Percentiles rank a stretch among this genome's conserved stretches.
Conservation (phyloP, 352 stramenopile species). For the Globisporangium orthogonon region DNA sequence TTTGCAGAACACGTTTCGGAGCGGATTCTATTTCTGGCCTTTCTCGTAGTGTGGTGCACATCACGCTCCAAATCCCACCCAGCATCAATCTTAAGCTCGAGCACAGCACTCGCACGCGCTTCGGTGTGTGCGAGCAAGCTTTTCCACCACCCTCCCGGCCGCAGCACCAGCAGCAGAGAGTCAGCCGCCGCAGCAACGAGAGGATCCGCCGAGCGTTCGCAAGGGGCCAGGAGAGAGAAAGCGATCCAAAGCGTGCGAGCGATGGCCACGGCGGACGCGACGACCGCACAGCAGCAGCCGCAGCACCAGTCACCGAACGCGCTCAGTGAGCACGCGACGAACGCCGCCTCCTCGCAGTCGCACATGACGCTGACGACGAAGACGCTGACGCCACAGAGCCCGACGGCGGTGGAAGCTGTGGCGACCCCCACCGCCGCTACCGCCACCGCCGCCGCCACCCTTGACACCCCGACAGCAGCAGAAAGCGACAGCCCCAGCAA, state of each 20-base stretch:
- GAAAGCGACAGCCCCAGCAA: not conserved
- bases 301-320: not conserved
- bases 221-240: not conserved
- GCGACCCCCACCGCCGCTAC: not conserved
- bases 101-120: too few relatives aligned
- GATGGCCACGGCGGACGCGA: not conserved
- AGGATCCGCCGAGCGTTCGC: too few relatives aligned
- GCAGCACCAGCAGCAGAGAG: not conserved
- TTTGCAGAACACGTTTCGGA: too few relatives aligned
- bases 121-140: too few relatives aligned
- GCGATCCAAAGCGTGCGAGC: not conserved
- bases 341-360: not conserved
- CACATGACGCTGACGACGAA: not conserved
- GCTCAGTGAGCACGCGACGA: not conserved
- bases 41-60: too few relatives aligned
- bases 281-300: not conserved
- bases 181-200: not conserved
- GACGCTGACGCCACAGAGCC: not conserved
- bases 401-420: not conserved
- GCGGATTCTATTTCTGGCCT: too few relatives aligned
- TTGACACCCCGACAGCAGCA: too few relatives aligned
- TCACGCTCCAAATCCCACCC: too few relatives aligned
- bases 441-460: not conserved
- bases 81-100: too few relatives aligned
- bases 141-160: too few relatives aligned